phyloP scores from a whole-genome alignment of 148 eudicot genomes.

The Pharnaceum exiguum region DNA sequence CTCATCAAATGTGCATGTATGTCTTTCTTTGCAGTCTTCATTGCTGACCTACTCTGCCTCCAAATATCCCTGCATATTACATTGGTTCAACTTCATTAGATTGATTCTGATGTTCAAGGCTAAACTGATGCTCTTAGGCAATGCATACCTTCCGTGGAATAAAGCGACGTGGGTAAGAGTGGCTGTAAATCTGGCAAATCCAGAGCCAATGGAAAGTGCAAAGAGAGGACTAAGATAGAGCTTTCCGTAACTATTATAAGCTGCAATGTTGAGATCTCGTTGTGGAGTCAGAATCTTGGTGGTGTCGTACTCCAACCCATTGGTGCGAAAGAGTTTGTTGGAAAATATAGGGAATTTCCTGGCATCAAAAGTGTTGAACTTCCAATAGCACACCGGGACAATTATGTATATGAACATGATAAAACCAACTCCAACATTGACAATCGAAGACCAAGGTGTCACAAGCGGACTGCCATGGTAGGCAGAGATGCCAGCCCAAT shows the following conservation, averaged over 20 bases:
- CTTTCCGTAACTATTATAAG: constrained; percentile 77
- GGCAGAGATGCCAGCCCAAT: constrained; percentile 99
- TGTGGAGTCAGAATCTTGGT: constrained; percentile 82
- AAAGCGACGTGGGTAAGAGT: constrained; percentile 88
- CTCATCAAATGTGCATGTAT: constrained; percentile 84
- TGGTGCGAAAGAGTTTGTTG: constrained; percentile 67
- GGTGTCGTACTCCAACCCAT: constrained; percentile 78
- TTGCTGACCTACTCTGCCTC: constrained; percentile 83
- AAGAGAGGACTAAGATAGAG: constrained; percentile 92
- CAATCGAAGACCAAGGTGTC: constrained; percentile 82
- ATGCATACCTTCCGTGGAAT: constrained; percentile 78
- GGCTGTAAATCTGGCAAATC: constrained; percentile 89
- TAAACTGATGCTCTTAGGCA: no score
- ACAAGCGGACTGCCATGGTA: constrained; percentile 97
- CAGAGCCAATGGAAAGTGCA: constrained; percentile 97
- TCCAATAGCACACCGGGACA: constrained; percentile 93
- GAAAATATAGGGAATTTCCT: constrained; percentile 87
- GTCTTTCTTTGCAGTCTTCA: constrained; percentile 61
- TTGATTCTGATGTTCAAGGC: no score
- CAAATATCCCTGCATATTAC: constrained; percentile 66
- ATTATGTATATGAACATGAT: constrained; percentile 88
- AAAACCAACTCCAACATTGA: constrained; percentile 84
- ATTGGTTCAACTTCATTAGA: no score
- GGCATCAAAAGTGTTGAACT: constrained; percentile 79
- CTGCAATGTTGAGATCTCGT: constrained; percentile 71